phyloP scores from a whole-genome alignment of 2,329 filamentous ascomycete genomes.

The Zelopaecilomyces penicillatus region DNA sequence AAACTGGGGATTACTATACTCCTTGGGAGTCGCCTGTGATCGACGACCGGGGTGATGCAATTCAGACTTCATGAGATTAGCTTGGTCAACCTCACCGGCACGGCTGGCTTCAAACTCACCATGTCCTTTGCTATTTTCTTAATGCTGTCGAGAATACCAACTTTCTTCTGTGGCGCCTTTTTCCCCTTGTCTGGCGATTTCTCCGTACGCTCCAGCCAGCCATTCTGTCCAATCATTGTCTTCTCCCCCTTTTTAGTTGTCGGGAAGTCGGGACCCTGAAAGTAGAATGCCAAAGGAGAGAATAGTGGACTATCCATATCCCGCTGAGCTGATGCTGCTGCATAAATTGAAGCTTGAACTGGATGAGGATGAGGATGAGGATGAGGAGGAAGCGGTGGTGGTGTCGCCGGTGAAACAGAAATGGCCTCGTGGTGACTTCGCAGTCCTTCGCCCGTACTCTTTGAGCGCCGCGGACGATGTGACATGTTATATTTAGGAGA shows the following conservation, averaged over 20 bases:
- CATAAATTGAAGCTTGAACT: background rate
- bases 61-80: conserved; percentile 25
- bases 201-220: conserved; percentile 45
- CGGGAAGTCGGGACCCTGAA: conserved; percentile 30
- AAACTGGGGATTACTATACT: conserved; percentile 22
- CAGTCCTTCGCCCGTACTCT: conserved; percentile 15
- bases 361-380: background rate
- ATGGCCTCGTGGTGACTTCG: background rate
- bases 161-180: conserved; percentile 28
- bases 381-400: background rate
- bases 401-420: background rate
- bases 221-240: conserved; percentile 45
- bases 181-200: conserved; percentile 13
- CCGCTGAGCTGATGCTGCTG: background rate
- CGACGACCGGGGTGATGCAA: conserved; percentile 25
- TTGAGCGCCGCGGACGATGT: conserved; percentile 19
- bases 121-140: conserved; percentile 47
- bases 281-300: conserved; percentile 36
- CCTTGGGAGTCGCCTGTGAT: conserved; percentile 21
- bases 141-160: conserved; percentile 36
- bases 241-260: conserved; percentile 36
- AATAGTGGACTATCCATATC: conserved; percentile 21
- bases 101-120: conserved; percentile 25
- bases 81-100: background rate
- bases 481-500: conserved; percentile 8